Percentiles rank a stretch among this genome's conserved stretches.
These are phyloP conservation scores for Aspergillus sparsus DNA, from an alignment of 495 filamentous ascomycete species.

Conservation along the genomic window DNA sequence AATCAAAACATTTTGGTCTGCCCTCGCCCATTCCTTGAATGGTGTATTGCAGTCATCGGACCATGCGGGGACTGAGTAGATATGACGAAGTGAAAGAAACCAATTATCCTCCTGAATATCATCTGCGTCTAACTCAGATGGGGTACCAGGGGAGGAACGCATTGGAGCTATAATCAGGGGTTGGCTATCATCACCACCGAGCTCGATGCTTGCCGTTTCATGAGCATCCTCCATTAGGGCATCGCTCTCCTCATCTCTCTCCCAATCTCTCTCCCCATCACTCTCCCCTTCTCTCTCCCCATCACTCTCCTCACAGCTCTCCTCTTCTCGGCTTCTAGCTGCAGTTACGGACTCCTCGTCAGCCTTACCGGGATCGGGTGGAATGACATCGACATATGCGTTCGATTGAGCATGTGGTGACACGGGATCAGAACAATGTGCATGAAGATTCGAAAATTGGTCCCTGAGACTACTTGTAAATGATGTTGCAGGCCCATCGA, in stretches of 20 bases:
- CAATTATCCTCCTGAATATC: slow-evolving; percentile 35
- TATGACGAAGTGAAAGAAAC: slow-evolving; percentile 38
- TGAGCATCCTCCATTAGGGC: slow-evolving; percentile 30
- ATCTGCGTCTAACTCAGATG: slow-evolving; percentile 3
- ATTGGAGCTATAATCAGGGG: neutral
- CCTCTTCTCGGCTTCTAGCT: neutral
- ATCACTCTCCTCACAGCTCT: slow-evolving; percentile 16
- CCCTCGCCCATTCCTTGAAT: slow-evolving; percentile 46
- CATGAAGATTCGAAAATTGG: slow-evolving; percentile 32
- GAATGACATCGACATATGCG: neutral
- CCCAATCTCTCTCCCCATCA: slow-evolving; percentile 7
- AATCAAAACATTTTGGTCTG: slow-evolving; percentile 35
- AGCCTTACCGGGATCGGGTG: neutral
- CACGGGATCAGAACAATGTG: slow-evolving; percentile 28
- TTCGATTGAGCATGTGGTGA: slow-evolving; percentile 9
- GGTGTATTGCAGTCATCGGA: slow-evolving; percentile 42
- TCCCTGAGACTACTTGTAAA: slow-evolving; percentile 37
- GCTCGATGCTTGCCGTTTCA: slow-evolving; percentile 46
- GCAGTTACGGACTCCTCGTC: neutral
- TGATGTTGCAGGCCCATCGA: slow-evolving; percentile 18
- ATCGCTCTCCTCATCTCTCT: slow-evolving; percentile 16
- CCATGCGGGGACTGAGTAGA: slow-evolving; percentile 31
- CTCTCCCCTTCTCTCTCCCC: slow-evolving; percentile 14
- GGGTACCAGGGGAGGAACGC: neutral
- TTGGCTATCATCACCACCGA: slow-evolving; percentile 34